Evolutionary conservation across 495 filamentous ascomycete species (phyloP).

Genomic region (Lasiosphaeria miniovina): DNA sequence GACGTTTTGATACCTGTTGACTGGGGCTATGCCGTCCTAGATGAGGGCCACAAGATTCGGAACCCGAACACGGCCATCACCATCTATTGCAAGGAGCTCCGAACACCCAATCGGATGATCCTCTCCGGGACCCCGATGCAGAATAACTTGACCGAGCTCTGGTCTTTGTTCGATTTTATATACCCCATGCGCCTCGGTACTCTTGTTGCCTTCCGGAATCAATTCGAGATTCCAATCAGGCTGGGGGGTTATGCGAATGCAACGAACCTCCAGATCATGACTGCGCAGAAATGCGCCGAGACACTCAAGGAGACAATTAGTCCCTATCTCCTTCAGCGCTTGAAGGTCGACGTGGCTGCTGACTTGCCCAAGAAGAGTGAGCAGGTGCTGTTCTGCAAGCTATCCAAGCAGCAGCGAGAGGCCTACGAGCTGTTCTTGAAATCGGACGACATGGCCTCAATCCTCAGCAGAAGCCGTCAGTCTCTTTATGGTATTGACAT

Average conservation of each 20-base stretch:
- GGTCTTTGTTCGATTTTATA: slow-evolving; percentile 97
- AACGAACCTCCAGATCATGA: slow-evolving; percentile 86
- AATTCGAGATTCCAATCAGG: slow-evolving; percentile 90
- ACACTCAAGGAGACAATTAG: slow-evolving; percentile 87
- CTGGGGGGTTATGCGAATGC: slow-evolving; percentile 92
- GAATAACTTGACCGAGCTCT: slow-evolving; percentile 97
- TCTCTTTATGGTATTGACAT: slow-evolving; percentile 86
- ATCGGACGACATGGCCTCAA: slow-evolving; percentile 76
- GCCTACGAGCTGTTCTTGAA: slow-evolving; percentile 77
- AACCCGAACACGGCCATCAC: slow-evolving; percentile 93
- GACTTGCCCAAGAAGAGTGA: slow-evolving; percentile 94
- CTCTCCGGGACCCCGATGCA: slow-evolving; percentile 96
- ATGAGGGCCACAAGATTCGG: slow-evolving; percentile 96
- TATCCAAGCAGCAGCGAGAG: slow-evolving; percentile 71
- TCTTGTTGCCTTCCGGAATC: slow-evolving; percentile 79
- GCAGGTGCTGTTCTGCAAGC: slow-evolving; percentile 90
- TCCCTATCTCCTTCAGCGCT: slow-evolving; percentile 86
- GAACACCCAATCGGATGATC: slow-evolving; percentile 84
- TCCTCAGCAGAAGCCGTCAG: slow-evolving; percentile 69
- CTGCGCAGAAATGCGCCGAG: slow-evolving; percentile 84
- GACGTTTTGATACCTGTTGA: slow-evolving; percentile 73
- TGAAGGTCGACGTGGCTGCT: slow-evolving; percentile 89
- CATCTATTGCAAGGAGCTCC: slow-evolving; percentile 85
- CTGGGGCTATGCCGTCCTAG: slow-evolving; percentile 91
- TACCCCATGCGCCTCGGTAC: slow-evolving; percentile 94